These are phyloP conservation scores for Ogataea haglerorum DNA, from an alignment of 805 yeast species.

Conservation along the genomic window DNA sequence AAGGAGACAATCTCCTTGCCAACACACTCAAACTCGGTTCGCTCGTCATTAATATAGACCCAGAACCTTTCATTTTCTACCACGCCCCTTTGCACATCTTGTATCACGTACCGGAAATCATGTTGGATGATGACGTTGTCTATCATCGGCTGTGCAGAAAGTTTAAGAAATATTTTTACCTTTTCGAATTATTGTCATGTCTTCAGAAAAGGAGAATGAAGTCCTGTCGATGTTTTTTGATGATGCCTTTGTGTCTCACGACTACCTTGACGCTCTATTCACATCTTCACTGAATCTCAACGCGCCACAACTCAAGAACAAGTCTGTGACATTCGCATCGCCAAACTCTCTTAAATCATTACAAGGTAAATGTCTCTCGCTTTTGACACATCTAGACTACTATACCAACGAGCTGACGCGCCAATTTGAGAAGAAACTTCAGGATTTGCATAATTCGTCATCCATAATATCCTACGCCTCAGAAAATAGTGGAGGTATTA, in stretches of 20 bases:
- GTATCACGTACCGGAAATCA: slow-evolving; percentile 17
- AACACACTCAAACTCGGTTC: slow-evolving; percentile 4
- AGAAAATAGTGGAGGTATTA: slow-evolving; percentile 34
- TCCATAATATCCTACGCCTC: slow-evolving; percentile 43
- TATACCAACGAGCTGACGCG: slow-evolving; percentile 56
- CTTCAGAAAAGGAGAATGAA: slow-evolving; percentile 32
- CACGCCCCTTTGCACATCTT: slow-evolving; percentile 12
- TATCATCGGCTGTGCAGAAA: slow-evolving; percentile 10
- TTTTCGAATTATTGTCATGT: background rate
- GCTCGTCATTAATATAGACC: slow-evolving; percentile 12
- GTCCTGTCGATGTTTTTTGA: slow-evolving; percentile 67
- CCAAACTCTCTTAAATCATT: slow-evolving; percentile 36
- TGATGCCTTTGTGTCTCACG: slow-evolving; percentile 59
- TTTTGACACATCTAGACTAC: slow-evolving; percentile 59
- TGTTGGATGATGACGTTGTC: slow-evolving; percentile 15
- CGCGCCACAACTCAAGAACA: slow-evolving; percentile 14
- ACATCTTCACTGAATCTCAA: slow-evolving; percentile 35
- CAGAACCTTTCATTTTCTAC: slow-evolving; percentile 15
- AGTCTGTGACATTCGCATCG: slow-evolving; percentile 32
- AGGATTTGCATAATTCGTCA: slow-evolving; percentile 46
- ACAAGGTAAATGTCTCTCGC: slow-evolving; percentile 46
- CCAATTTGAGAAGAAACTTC: slow-evolving; percentile 50
- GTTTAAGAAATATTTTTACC: background rate
- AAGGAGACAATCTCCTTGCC: background rate
- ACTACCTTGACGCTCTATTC: slow-evolving; percentile 61